These are phyloP conservation scores for Cystobasidiopsis lactophilus DNA, from an alignment of 768 basidiomycete genomes.

Conservation along the genomic window DNA sequence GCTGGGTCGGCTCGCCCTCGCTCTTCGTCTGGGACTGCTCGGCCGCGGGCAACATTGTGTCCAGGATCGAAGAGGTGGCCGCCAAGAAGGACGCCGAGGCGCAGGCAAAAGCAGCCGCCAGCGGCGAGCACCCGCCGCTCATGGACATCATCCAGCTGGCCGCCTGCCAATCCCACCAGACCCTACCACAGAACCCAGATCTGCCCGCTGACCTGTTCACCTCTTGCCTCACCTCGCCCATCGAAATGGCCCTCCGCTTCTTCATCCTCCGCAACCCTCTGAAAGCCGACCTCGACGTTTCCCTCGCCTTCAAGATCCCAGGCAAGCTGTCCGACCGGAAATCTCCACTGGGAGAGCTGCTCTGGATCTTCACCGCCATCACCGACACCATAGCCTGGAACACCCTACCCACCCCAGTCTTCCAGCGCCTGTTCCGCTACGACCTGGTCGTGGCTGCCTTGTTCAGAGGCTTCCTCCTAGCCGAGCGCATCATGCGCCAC, in stretches of 20 bases:
- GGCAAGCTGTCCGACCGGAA: slow-evolving; percentile 91
- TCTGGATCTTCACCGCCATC: slow-evolving; percentile 98
- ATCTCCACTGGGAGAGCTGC: slow-evolving; percentile 91
- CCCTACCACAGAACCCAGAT: slow-evolving; percentile 81
- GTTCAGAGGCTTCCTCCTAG: slow-evolving; percentile 90
- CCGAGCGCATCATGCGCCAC: slow-evolving; percentile 92
- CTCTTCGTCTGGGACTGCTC: slow-evolving; percentile 99
- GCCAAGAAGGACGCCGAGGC: slow-evolving; percentile 50
- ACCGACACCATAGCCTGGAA: slow-evolving; percentile 99
- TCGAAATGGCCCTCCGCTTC: slow-evolving; percentile 87
- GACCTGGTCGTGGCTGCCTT: slow-evolving; percentile 88
- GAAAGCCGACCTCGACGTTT: slow-evolving; percentile 53
- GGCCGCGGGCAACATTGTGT: slow-evolving; percentile 78
- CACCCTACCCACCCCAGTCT: slow-evolving; percentile 75
- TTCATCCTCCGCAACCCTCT: slow-evolving; percentile 72
- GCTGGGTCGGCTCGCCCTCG: slow-evolving; percentile 79
- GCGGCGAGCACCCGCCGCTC: slow-evolving; percentile 16
- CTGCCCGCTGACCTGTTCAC: slow-evolving; percentile 95
- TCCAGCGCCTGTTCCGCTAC: slow-evolving; percentile 80
- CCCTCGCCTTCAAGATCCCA: slow-evolving; percentile 85
- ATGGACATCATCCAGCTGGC: slow-evolving; percentile 62
- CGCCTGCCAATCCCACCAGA: slow-evolving; percentile 75
- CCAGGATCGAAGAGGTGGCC: slow-evolving; percentile 57
- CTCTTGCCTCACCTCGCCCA: slow-evolving; percentile 88
- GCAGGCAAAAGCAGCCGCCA: slow-evolving; percentile 34